Base-by-base conservation (phyloP, 75 land plant genomes). In the Selaginella tamariscina region DNA sequence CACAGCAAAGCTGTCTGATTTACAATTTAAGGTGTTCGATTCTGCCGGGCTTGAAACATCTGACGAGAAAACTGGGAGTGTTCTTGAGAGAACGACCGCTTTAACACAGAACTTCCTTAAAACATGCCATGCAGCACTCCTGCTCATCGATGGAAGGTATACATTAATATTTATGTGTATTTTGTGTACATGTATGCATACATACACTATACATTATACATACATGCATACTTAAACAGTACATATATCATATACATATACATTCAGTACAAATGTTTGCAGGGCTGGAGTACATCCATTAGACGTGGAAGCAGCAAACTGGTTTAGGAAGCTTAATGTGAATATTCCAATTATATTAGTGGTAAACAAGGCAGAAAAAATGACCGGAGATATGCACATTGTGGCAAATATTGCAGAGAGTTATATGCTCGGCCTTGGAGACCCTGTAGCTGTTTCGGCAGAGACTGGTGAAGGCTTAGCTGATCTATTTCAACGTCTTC, bases 81-180 rank as follows among this genome's bases (percentile, higher is more conserved):
- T 95, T 76, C 83, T 95, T 33, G 75, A 69, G 24, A 81, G 99
- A 69, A 95, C 99, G n/a, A 74, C 96, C 15, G 81, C 75, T 2
- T 77, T 95, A 77, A 90, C 99, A 57, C 79, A 79, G 65, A 75
- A 63, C 64, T 88, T 86, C 0, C 75, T 95, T 26, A 69, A 76
- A 20, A 83, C 72, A 54, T 77, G 92, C 32, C 96, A 90, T 26
- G 73, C 85, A 73, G 96, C 92, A 0, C 70, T 95, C 32, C 87
- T 95, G 67, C 74, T 95, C 55, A 81, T 95, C 55, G 99, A 95
- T 82, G 91, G 81, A 64, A 95, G 99, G 99, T 91, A 22, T 64
- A 15, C 49, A 5, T 39, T 39, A 39, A 39, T 39, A 39, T 39
- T 39, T 39, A 5, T 39, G 11, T 39, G 49, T 39, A 5, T 5